Percentiles rank a stretch among this genome's conserved stretches.
These are phyloP conservation scores for Boletus tylopilopsis DNA, from an alignment of 768 basidiomycete species.

Conservation along the genomic window DNA sequence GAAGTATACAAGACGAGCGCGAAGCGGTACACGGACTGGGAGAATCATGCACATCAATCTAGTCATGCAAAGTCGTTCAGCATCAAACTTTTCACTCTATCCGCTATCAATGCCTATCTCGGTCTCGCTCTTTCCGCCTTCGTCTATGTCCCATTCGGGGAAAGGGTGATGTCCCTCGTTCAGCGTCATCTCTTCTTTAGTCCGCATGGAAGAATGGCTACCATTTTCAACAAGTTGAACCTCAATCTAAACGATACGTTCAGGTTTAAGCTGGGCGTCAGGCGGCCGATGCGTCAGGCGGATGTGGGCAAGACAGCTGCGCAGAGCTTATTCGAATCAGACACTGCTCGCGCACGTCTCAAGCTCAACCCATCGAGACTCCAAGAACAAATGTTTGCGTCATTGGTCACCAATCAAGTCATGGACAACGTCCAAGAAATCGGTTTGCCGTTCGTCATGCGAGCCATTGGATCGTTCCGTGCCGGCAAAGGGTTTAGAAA, in stretches of 20 bases:
- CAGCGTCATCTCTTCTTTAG: slow-evolving; percentile 29
- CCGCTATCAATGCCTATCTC: slow-evolving; percentile 86
- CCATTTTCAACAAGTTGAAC: slow-evolving; percentile 20
- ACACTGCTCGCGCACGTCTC: slow-evolving; percentile 44
- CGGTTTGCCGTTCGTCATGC: slow-evolving; percentile 73
- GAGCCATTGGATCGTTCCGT: slow-evolving; percentile 51
- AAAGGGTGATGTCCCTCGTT: slow-evolving; percentile 66
- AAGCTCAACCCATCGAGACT: slow-evolving; percentile 69
- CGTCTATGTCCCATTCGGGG: slow-evolving; percentile 92
- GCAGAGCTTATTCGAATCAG: slow-evolving; percentile 46
- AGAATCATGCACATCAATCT: slow-evolving; percentile 84
- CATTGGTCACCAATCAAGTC: slow-evolving; percentile 84
- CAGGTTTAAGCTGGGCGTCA: slow-evolving; percentile 26
- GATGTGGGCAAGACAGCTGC: slow-evolving; percentile 13
- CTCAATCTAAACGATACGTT: slow-evolving; percentile 27
- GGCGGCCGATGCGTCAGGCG: slow-evolving; percentile 4
- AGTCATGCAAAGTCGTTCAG: slow-evolving; percentile 77
- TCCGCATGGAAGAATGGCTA: slow-evolving; percentile 10
- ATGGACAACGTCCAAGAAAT: slow-evolving; percentile 76
- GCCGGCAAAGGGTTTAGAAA: slow-evolving; percentile 38
- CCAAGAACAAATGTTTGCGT: slow-evolving; percentile 91
- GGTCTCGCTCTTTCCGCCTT: slow-evolving; percentile 92
- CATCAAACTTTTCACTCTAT: slow-evolving; percentile 86
- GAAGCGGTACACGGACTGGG: slow-evolving; percentile 74
- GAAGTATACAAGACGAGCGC: slow-evolving; percentile 69